Percentiles rank a stretch among this genome's conserved stretches.
phyloP scores from a whole-genome alignment of 2,329 filamentous ascomycete species.

The Colletotrichum zoysiae region DNA sequence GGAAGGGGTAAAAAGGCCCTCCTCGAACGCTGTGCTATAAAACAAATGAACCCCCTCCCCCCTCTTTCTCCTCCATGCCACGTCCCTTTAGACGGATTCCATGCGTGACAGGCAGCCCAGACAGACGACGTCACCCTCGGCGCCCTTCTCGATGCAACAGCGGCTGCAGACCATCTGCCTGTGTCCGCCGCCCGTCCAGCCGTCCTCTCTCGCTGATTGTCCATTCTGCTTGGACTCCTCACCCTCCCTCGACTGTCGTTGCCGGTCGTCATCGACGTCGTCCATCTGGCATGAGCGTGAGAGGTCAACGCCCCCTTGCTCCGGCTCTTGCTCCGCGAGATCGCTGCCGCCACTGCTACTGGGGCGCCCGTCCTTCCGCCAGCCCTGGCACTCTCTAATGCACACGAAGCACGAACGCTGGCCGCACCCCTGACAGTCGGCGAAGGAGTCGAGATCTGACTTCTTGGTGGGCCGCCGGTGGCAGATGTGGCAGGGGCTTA shows the following conservation, averaged over 20 bases:
- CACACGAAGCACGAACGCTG: conserved; percentile 77
- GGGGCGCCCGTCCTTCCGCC: conserved; percentile 46
- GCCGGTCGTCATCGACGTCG: conserved; percentile 56
- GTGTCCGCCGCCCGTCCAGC: conserved; percentile 60
- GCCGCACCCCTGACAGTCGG: conserved; percentile 72
- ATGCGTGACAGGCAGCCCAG: conserved; percentile 69
- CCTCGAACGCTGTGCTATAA: conserved; percentile 17
- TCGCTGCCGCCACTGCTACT: conserved; percentile 40
- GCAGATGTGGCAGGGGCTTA: conserved; percentile 76
- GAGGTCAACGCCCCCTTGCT: conserved; percentile 45
- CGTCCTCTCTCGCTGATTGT: conserved; percentile 38
- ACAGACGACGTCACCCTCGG: conserved; percentile 75
- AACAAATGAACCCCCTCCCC: not conserved
- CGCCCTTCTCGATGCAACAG: conserved; percentile 75
- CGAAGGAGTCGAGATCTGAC: conserved; percentile 74
- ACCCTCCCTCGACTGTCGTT: conserved; percentile 31
- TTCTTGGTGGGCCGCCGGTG: conserved; percentile 74
- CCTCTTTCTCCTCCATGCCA: not conserved
- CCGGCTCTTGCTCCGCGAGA: conserved; percentile 17
- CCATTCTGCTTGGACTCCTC: conserved; percentile 18
- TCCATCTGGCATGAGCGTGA: conserved; percentile 64
- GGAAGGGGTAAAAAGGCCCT: not conserved
- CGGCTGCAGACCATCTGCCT: conserved; percentile 72
- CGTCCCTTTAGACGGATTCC: conserved; percentile 51
- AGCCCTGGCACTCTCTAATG: conserved; percentile 71